Base-by-base conservation (phyloP, 2,329 filamentous ascomycete genomes). In the Colletotrichum viniferum region DNA sequence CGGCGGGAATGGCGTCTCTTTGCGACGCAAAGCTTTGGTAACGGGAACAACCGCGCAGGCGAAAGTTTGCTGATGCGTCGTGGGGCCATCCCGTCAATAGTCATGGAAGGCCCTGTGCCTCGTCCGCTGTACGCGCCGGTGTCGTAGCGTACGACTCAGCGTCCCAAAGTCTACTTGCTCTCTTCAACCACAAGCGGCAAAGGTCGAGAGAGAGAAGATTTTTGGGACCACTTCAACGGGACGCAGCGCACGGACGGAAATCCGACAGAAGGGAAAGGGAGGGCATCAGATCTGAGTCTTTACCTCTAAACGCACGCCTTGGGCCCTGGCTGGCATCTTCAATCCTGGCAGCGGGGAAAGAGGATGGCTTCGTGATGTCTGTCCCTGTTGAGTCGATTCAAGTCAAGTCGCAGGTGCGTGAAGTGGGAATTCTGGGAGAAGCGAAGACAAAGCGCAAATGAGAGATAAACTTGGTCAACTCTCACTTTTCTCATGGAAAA, bases 231-330 rank as follows among this genome's bases (percentile, higher is more conserved):
- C 52, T 36, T 14, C 21, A 63, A 69, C 18, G 73, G 73, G 21
- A 56, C 58, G 12, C 34, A 12, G 69, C 56, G 73, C 73, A 75
- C 69, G 68, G 73, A 75, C 73, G 48, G 58, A 30, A 64, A 48
- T 63, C 69, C 73, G 43, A 64, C 38, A n/a, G 69, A 73, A 30
- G 70, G 73, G 62, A 68, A 72, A 75, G 32, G 73, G 73, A 75
- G 55, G 73, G 43, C 62, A 63, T 56, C 28, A 52, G 48, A 75
- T 67, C 69, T 38, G 26, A 73, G 63, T 75, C 56, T 69, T 58
- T 16, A 18, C 63, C 71, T 38, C 32, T 75, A 75, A 9, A 28
- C 24, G 43, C 63, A 75, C 73, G 18, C 73, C 72, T 60, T 26
- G 18, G 43, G 43, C 43, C 43, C 43, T 48, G 5, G 62, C 38